These are phyloP conservation scores for Pseudomonodictys pantanalensis DNA, from an alignment of 495 filamentous ascomycete genomes.

Conservation along the genomic window DNA sequence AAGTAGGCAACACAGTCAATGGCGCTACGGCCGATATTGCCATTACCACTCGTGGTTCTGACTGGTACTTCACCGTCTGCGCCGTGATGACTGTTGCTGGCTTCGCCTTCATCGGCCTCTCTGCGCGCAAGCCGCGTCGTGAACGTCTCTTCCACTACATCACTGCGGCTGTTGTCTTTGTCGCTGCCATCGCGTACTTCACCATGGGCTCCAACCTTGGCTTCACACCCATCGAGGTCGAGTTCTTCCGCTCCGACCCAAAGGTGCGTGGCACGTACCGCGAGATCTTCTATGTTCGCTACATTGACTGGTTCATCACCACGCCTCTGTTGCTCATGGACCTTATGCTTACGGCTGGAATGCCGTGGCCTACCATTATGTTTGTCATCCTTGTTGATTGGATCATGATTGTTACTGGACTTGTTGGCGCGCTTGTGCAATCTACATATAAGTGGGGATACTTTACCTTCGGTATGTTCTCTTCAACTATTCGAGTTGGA, in stretches of 20 bases:
- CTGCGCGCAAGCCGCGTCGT: conserved; percentile 49
- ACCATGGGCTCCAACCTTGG: conserved; percentile 68
- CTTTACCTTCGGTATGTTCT: conserved; percentile 53
- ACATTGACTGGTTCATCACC: conserved; percentile 62
- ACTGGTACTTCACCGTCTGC: conserved; percentile 58
- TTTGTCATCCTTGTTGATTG: conserved; percentile 58
- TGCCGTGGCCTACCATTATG: conserved; percentile 64
- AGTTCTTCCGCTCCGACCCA: conserved; percentile 48
- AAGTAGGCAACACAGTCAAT: conserved; percentile 36
- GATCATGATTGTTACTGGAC: conserved; percentile 62
- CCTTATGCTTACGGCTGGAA: conserved; percentile 60
- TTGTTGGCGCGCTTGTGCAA: conserved; percentile 58
- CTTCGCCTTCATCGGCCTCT: conserved; percentile 47
- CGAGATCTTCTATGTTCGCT: conserved; percentile 70
- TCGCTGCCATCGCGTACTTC: conserved; percentile 66
- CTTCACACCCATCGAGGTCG: conserved; percentile 57
- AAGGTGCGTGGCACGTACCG: conserved; percentile 49
- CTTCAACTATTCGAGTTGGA: background rate
- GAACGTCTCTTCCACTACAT: conserved; percentile 69
- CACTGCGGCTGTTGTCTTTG: conserved; percentile 56
- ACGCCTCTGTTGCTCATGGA: conserved; percentile 56
- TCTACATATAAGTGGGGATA: conserved; percentile 66
- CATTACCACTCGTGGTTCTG: conserved; percentile 61
- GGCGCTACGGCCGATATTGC: conserved; percentile 49
- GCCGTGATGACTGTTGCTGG: conserved; percentile 50